phyloP scores from a whole-genome alignment of 169 alveolate genomes.

The Plasmodium gaboni region DNA sequence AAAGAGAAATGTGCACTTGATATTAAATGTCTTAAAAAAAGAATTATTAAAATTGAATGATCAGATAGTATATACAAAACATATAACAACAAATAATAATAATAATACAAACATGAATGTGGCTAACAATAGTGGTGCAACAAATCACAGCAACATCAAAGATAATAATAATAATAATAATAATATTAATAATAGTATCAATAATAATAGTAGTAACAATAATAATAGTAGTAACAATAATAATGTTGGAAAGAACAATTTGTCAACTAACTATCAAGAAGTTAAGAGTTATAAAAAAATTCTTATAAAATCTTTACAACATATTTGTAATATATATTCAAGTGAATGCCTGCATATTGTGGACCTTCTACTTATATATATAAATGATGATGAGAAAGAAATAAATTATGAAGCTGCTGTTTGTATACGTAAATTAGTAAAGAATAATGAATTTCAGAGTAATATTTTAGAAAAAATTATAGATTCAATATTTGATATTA shows the following conservation, averaged over 20 bases:
- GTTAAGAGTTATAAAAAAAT: constrained; percentile 76
- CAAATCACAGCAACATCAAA: background rate
- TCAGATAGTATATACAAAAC: constrained; percentile 36
- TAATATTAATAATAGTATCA: background rate
- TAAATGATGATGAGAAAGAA: constrained; percentile 74
- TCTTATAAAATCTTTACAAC: constrained; percentile 81
- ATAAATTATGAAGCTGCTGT: constrained; percentile 82
- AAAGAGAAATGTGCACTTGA: constrained; percentile 77
- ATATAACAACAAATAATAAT: background rate
- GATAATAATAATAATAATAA: background rate
- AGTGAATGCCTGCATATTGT: constrained; percentile 76
- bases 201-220: background rate
- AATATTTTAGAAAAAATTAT: constrained; percentile 35
- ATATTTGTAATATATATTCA: constrained; percentile 81
- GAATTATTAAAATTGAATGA: constrained; percentile 76
- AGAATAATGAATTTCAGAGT: constrained; percentile 18
- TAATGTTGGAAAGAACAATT: background rate
- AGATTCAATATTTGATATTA: constrained; percentile 66
- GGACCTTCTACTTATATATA: constrained; percentile 77
- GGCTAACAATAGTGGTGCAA: background rate
- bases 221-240: background rate
- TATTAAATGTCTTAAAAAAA: constrained; percentile 78
- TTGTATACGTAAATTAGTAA: constrained; percentile 74
- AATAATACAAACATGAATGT: background rate
- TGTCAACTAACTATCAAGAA: constrained; percentile 75